Base-by-base conservation (phyloP, 2,329 filamentous ascomycete species). In the Triangularia setosa region DNA sequence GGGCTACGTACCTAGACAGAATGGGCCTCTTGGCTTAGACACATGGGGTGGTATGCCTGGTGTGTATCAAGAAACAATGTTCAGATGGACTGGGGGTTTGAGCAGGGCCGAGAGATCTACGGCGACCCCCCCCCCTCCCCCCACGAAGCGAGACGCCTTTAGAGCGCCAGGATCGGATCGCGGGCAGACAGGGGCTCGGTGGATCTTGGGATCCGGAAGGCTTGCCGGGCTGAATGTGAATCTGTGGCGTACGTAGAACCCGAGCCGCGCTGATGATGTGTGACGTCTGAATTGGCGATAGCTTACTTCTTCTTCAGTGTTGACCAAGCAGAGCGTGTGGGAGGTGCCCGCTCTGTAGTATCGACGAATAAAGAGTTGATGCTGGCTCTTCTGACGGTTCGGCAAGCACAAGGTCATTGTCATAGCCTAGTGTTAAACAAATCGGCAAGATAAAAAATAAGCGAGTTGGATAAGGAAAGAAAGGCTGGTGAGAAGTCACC, bases 1-100 rank as follows among this genome's bases (percentile, higher is more conserved):
- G 40, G 65, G 62, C 40, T 66, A 72, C 69, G 66, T 70, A 70
- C 69, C 66, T 68, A 61, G 48, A 59, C 58, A 58, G 53, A 55
- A 62, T 57, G 58, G 63, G 60, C n/a, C 33, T 56, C 69, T 68
- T 68, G 65, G 69, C 63, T 68, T 55, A 62, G 65, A 67, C 56
- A 67, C 67, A 71, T 69, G 65, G 64, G 62, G 23, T 24, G 11
- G 23, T 24, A 55, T 24, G 25, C 62, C 62, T 68, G 67, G 62
- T 30, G 67, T 67, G 66, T 64, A 59, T 63, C 44, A 60, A 66
- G 54, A 61, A 54, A 62, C 54, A 40, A 58, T 48, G 28, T 62
- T 53, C 53, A 60, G 48, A 60, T 53, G 54, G 55, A 60, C 35
- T 61, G 62, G 48, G 30, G 61, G 33, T 35, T 44, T 52, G 58